These are phyloP conservation scores for Protomyces gravidus DNA, from an alignment of 1,139 yeast genomes.

Conservation along the genomic window DNA sequence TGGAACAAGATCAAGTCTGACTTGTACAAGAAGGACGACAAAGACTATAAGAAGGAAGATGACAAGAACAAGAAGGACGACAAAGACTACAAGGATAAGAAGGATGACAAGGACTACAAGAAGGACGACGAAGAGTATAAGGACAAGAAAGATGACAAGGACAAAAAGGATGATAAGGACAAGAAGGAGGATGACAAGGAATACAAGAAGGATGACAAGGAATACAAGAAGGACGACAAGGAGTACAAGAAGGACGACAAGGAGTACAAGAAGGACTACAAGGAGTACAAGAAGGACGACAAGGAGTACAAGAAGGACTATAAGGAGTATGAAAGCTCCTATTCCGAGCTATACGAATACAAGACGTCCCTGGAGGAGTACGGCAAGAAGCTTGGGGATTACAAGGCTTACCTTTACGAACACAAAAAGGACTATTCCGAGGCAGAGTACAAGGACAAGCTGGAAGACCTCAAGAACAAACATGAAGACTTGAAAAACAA, in stretches of 20 bases:
- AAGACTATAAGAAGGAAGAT: background rate
- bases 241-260: background rate
- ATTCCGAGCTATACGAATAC: constrained; percentile 33
- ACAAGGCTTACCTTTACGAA: constrained; percentile 43
- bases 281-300: background rate
- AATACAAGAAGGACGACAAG: background rate
- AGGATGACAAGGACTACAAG: background rate
- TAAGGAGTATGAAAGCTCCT: constrained; percentile 32
- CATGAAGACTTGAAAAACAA: background rate
- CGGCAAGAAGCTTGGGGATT: background rate
- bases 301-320: constrained; percentile 35
- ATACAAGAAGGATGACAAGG: background rate
- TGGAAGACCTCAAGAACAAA: background rate
- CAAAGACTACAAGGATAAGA: background rate
- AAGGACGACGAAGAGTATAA: background rate
- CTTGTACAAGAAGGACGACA: background rate
- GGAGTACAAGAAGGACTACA: background rate
- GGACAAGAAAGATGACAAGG: background rate
- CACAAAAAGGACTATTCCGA: background rate
- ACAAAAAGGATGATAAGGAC: background rate
- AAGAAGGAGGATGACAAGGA: background rate
- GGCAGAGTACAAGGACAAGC: background rate
- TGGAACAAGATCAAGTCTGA: background rate
- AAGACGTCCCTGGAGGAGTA: background rate
- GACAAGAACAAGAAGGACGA: background rate